Conservation (phyloP, 805 yeast genomes). For the Jamesozyma rosinii region DNA sequence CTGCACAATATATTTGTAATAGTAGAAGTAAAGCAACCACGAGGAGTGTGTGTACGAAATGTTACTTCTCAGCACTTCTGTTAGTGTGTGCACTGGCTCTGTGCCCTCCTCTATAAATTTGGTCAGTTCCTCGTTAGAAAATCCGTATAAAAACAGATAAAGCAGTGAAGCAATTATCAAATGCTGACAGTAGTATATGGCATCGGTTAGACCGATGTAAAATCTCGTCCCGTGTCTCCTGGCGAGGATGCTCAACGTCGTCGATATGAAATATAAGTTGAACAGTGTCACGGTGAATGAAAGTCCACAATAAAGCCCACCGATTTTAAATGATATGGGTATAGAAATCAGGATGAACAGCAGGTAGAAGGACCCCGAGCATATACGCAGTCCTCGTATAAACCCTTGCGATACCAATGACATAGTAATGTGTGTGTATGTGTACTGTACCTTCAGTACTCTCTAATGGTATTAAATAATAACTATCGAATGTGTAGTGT, state of each 20-base stretch:
- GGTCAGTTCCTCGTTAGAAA: slow-evolving; percentile 31
- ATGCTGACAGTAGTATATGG: slow-evolving; percentile 71
- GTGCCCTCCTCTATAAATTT: slow-evolving; percentile 15
- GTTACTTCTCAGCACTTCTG: slow-evolving; percentile 15
- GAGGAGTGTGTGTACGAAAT: slow-evolving; percentile 11
- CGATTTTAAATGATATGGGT: slow-evolving; percentile 89
- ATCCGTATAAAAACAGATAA: slow-evolving; percentile 55
- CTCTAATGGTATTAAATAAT: neutral
- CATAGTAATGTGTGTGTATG: neutral
- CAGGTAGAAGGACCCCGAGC: slow-evolving; percentile 53
- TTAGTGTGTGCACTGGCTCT: slow-evolving; percentile 19
- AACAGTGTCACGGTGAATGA: slow-evolving; percentile 71
- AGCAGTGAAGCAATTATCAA: slow-evolving; percentile 71
- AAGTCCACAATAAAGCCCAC: slow-evolving; percentile 84
- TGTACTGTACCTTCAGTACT: neutral
- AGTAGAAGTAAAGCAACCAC: slow-evolving; percentile 27
- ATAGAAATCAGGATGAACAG: slow-evolving; percentile 67
- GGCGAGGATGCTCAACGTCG: slow-evolving; percentile 56
- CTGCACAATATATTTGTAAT: slow-evolving; percentile 35
- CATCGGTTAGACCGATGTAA: slow-evolving; percentile 25
- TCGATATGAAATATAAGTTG: slow-evolving; percentile 57
- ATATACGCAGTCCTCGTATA: slow-evolving; percentile 21
- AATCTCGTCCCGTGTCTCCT: slow-evolving; percentile 18
- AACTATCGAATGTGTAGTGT: too few relatives aligned
- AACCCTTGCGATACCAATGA: slow-evolving; percentile 10